phyloP scores from a whole-genome alignment of 2,329 filamentous ascomycete genomes.

The Cladosporium sp. region DNA sequence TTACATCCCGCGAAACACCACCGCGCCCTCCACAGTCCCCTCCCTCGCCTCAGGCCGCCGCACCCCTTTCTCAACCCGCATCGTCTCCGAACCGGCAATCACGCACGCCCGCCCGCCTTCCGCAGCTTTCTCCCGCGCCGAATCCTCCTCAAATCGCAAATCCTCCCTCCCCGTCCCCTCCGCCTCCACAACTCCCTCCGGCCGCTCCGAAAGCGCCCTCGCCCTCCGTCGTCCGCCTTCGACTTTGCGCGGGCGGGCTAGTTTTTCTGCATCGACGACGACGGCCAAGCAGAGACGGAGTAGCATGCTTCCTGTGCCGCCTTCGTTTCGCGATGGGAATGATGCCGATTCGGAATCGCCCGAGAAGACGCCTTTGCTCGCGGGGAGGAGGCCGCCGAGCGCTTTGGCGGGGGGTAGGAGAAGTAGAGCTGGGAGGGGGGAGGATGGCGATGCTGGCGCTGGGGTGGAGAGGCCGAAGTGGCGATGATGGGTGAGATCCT shows the following conservation, averaged over 20 bases:
- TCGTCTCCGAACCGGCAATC: conserved; percentile 14
- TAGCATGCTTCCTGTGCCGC: conserved; percentile 20
- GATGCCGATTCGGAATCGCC: conserved; percentile 27
- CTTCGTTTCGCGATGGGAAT: conserved; percentile 21
- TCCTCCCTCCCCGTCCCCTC: conserved; percentile 22
- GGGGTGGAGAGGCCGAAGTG: conserved; percentile 20
- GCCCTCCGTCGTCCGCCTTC: conserved; percentile 18
- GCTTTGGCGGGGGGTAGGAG: conserved; percentile 18
- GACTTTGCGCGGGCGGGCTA: conserved; percentile 15
- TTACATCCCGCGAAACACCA: conserved; percentile 17
- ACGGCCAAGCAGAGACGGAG: conserved; percentile 20
- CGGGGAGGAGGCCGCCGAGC: conserved; percentile 19
- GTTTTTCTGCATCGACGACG: too few species aligned
- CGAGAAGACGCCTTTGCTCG: conserved; percentile 11
- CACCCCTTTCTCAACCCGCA: conserved; percentile 2
- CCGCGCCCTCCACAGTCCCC: conserved; percentile 19
- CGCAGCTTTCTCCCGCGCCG: conserved; percentile 19
- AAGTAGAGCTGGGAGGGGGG: conserved; percentile 17
- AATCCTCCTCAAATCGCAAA: conserved; percentile 18
- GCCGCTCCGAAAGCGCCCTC: conserved; percentile 11
- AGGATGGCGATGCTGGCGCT: conserved; percentile 13
- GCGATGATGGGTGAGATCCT: conserved; percentile 11
- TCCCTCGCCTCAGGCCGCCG: conserved; percentile 4
- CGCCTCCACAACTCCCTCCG: conserved; percentile 5
- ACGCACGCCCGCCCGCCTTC: conserved; percentile 14